phyloP scores from a whole-genome alignment of 2,329 filamentous ascomycete species.

The Chaetomium sp. region DNA sequence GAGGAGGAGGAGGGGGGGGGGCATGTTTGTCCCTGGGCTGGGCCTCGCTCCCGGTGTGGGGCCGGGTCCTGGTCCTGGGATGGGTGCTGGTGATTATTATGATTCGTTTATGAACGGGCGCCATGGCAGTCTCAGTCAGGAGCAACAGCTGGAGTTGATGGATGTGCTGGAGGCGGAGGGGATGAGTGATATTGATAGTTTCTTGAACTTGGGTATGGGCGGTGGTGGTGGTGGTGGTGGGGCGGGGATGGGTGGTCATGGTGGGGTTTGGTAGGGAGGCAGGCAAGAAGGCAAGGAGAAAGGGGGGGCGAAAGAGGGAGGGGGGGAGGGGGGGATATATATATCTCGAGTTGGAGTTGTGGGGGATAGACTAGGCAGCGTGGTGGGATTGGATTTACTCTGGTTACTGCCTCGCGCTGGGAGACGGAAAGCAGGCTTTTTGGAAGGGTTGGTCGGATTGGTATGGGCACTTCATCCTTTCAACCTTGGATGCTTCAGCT shows the following conservation, averaged over 20 bases:
- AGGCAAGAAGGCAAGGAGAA: too few species aligned
- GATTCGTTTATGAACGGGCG: slow-evolving; percentile 47
- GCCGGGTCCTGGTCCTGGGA: background rate
- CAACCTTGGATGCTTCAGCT: background rate
- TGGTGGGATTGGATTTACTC: background rate
- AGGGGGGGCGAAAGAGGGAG: too few species aligned
- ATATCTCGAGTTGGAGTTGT: too few species aligned
- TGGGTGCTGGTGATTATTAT: slow-evolving; percentile 7
- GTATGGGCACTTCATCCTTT: background rate
- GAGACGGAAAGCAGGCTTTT: background rate
- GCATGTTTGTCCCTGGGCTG: background rate
- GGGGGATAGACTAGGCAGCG: background rate
- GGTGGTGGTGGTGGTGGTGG: slow-evolving; percentile 19
- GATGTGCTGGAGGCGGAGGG: slow-evolving; percentile 72
- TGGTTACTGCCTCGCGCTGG: background rate
- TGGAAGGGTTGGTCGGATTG: background rate
- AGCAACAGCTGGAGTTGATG: slow-evolving; percentile 84
- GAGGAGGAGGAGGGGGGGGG: too few species aligned
- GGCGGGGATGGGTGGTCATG: slow-evolving; percentile 22
- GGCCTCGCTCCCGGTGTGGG: too few species aligned
- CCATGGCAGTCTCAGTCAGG: slow-evolving; percentile 72
- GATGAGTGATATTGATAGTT: slow-evolving; percentile 62
- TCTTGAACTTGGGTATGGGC: slow-evolving; percentile 49
- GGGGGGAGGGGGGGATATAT: background rate
- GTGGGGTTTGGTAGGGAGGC: background rate